Conservation (phyloP, 1,284 basidiomycete species). For the Trichosporon coremiiforme region DNA sequence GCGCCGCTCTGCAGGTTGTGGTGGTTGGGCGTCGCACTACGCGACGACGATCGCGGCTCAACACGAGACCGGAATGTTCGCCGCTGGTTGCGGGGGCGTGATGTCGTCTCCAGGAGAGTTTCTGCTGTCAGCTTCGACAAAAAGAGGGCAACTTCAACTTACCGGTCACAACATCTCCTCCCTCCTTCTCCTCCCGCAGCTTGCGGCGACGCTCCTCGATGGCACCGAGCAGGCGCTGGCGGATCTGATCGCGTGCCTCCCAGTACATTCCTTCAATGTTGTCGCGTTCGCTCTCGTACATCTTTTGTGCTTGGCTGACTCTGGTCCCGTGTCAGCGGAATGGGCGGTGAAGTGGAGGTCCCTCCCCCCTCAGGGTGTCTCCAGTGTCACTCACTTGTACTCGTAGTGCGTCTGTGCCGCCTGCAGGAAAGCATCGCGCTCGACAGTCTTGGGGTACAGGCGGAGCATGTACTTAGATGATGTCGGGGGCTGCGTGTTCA, state of each 20-base stretch:
- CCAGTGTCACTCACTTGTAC: slow-evolving; percentile 52
- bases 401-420: slow-evolving; percentile 57
- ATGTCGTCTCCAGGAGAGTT: slow-evolving; percentile 11
- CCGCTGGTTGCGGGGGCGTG: slow-evolving; percentile 17
- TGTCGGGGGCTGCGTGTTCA: slow-evolving; percentile 57
- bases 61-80: slow-evolving; percentile 35
- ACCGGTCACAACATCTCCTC: slow-evolving; percentile 59
- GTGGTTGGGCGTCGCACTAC: slow-evolving; percentile 25
- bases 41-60: slow-evolving; percentile 28
- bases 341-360: slow-evolving; percentile 1
- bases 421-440: slow-evolving; percentile 58
- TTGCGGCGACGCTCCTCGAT: slow-evolving; percentile 59
- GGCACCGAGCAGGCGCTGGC: slow-evolving; percentile 56
- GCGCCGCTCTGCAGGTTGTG: slow-evolving; percentile 27
- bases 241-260: slow-evolving; percentile 55
- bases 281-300: slow-evolving; percentile 59
- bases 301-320: slow-evolving; percentile 45
- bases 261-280: slow-evolving; percentile 59
- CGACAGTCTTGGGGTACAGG: slow-evolving; percentile 58
- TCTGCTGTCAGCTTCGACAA: not conserved
- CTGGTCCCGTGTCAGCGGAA: slow-evolving; percentile 30
- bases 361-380: not conserved
- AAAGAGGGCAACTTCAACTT: slow-evolving; percentile 29
- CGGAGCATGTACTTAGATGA: slow-evolving; percentile 57
- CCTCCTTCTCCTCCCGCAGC: slow-evolving; percentile 60